phyloP scores from a whole-genome alignment of 495 filamentous ascomycete species.

The Trichocladium uniseriatum region DNA sequence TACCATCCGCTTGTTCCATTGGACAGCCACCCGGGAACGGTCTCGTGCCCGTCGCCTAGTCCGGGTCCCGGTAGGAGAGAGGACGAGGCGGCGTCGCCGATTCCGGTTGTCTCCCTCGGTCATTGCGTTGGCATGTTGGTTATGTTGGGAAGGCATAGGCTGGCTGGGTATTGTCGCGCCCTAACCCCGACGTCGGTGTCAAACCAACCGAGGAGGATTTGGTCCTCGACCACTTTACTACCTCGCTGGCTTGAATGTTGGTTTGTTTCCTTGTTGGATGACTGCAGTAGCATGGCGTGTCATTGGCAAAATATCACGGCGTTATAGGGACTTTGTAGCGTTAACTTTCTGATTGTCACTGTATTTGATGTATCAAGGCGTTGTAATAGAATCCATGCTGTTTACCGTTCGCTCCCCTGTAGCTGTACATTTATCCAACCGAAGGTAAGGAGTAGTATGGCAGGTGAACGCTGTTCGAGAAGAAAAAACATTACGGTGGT shows the following conservation, averaged over 20 bases:
- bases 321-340: constrained; percentile 5
- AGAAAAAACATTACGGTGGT: too few relatives aligned
- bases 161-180: background rate
- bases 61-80: too few relatives aligned
- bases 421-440: too few relatives aligned
- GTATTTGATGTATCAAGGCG: background rate
- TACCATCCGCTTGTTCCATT: too few relatives aligned
- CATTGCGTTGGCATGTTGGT: background rate
- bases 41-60: too few relatives aligned
- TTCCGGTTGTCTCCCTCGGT: background rate
- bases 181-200: too few relatives aligned
- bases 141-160: background rate
- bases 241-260: background rate
- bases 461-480: too few relatives aligned
- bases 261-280: background rate
- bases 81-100: too few relatives aligned
- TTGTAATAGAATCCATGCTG: constrained; percentile 9
- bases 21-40: too few relatives aligned
- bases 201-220: too few relatives aligned
- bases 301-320: constrained; percentile 7
- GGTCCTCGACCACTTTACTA: background rate
- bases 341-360: background rate
- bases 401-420: background rate
- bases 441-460: too few relatives aligned
- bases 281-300: constrained; percentile 5